phyloP scores from a whole-genome alignment of 345 rosid species.

The Brassica rapa region DNA sequence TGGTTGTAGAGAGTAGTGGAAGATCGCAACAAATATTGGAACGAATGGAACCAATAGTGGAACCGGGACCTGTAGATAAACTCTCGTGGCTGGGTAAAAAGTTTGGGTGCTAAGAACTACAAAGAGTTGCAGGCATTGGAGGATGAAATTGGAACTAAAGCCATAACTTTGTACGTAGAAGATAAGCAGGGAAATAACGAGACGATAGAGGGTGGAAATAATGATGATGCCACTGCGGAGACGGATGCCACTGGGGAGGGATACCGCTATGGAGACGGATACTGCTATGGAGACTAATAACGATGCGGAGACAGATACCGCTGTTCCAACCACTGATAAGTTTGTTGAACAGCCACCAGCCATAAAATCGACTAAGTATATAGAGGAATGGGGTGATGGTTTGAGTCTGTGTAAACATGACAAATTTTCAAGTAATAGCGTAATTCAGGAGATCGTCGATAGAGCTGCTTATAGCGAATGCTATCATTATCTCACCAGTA shows the following conservation, averaged over 20 bases:
- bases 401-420: background rate
- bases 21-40: too few relatives aligned
- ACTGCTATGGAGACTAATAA: too few relatives aligned
- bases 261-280: background rate
- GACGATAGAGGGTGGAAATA: background rate
- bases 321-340: background rate
- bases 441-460: background rate
- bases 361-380: background rate
- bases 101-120: too few relatives aligned
- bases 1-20: too few relatives aligned
- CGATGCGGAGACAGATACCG: background rate
- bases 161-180: too few relatives aligned
- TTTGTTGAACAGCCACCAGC: background rate
- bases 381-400: background rate
- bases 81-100: too few relatives aligned
- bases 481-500: background rate
- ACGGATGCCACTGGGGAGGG: background rate
- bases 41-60: too few relatives aligned
- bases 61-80: too few relatives aligned
- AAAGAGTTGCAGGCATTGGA: too few relatives aligned
- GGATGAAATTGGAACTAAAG: too few relatives aligned
- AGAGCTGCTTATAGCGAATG: background rate
- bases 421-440: too few relatives aligned
- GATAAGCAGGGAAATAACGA: too few relatives aligned
- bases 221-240: background rate